Evolutionary conservation across 192 early-diverging fungal genomes (phyloP).

Genomic region (Dispira parvispora): DNA sequence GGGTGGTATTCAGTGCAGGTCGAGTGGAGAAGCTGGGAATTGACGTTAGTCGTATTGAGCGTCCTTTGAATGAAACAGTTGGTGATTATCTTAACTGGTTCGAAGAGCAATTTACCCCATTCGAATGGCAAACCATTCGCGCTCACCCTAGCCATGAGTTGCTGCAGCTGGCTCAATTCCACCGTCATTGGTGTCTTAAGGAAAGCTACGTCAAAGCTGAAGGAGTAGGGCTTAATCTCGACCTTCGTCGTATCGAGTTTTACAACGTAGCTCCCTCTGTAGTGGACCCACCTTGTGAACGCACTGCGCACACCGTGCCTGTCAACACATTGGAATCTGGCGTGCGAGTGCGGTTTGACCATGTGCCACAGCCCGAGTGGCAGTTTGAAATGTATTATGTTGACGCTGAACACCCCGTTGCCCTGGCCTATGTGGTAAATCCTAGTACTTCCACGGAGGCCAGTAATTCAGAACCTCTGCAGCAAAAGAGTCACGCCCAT

Average conservation of each 20-base stretch:
- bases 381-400: too few relatives aligned
- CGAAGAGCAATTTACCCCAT: conserved; percentile 4
- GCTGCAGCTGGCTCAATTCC: conserved; percentile 10
- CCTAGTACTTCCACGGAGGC: too few relatives aligned
- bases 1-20: conserved; percentile 19
- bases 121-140: conserved; percentile 7
- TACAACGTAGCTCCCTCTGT: background rate
- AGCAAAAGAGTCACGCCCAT: too few relatives aligned
- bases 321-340: too few relatives aligned
- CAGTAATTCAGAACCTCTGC: too few relatives aligned
- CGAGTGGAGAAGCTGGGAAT: conserved; percentile 13
- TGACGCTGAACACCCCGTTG: too few relatives aligned
- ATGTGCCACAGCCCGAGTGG: too few relatives aligned
- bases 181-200: conserved; percentile 22
- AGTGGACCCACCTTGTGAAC: too few relatives aligned
- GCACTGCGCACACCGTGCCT: too few relatives aligned
- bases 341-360: too few relatives aligned
- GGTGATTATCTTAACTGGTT: background rate
- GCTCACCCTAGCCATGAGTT: background rate
- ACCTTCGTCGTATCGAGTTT: conserved; percentile 18
- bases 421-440: too few relatives aligned
- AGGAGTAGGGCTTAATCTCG: conserved; percentile 20
- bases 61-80: background rate
- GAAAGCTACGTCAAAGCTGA: conserved; percentile 25
- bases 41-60: conserved; percentile 13